Evolutionary conservation across 176 grass and related monocot species (phyloP), one percentile per base, ranked within the genome.

Genomic region (Guadua angustifolia): DNA sequence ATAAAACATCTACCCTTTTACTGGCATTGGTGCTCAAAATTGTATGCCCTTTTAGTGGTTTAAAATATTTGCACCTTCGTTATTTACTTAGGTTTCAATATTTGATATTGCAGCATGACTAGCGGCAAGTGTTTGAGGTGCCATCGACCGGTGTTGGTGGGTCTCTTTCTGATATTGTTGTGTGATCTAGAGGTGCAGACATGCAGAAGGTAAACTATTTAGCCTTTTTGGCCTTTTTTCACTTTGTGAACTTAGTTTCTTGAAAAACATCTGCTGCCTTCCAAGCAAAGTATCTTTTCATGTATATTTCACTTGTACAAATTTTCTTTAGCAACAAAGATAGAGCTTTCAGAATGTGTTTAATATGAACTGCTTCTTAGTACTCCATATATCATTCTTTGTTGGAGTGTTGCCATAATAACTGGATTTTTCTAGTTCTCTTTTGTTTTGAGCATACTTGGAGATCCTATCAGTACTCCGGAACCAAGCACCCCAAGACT

Each of bases 81-180:
- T 49, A 84, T 65, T 75, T 85, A 81, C 60, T n/a, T 64, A 24
- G 6, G 18, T 85, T 66, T 87, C 4, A 19, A 74, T 79, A 73
- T 86, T 75, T 93, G 81, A 25, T 82, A 71, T 90, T 82, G 85
- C 87, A 98, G 96, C 85, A 94, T 98, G 89, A 83, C 85, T 89
- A 90, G 89, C 93, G 91, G 39, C 91, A 98, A 66, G 88, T 95
- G 85, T 79, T 98, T 85, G 91, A 95, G 82, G 85, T 98, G 68
- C 93, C 93, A 77, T 53, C 91, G 60, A 45, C 64, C 45, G 94
- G 85, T 90, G 85, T 95, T 86, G 96, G 89, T 7, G 96, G 96
- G 5, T 98, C 91, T 84, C 73, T 84, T 58, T 92, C 89, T 89
- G 85, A 89, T 94, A 85, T 98, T 88, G 93, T 89, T 11, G 81